Percentiles rank a stretch among this genome's conserved stretches.
These are phyloP conservation scores for Spiromastix sp. DNA, from an alignment of 2,329 filamentous ascomycete species.

Conservation along the genomic window DNA sequence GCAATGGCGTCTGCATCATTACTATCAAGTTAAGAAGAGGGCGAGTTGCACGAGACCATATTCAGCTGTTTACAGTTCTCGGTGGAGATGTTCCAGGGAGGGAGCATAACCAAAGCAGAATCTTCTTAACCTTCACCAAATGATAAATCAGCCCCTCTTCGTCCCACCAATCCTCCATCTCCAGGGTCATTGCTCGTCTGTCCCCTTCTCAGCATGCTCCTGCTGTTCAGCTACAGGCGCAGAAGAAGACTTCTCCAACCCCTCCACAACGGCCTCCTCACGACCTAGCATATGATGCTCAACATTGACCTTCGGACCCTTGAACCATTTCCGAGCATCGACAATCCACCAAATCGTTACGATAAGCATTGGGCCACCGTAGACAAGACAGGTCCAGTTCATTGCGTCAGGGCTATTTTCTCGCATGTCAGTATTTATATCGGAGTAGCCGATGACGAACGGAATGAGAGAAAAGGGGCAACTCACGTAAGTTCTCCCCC, in stretches of 20 bases:
- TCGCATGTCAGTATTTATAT: too few relatives aligned
- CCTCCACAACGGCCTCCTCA: background rate
- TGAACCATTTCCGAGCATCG: slow-evolving; percentile 58
- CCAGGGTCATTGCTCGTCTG: too few relatives aligned
- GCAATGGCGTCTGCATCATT: too few relatives aligned
- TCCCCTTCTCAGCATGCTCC: too few relatives aligned
- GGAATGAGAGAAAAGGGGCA: background rate
- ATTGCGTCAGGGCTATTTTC: slow-evolving; percentile 39
- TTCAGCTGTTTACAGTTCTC: too few relatives aligned
- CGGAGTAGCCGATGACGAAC: slow-evolving; percentile 3
- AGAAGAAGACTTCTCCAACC: slow-evolving; percentile 1
- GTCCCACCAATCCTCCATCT: background rate
- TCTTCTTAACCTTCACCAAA: too few relatives aligned
- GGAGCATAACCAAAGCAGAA: too few relatives aligned
- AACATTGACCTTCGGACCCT: slow-evolving; percentile 58
- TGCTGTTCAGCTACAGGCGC: too few relatives aligned
- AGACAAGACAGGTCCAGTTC: slow-evolving; percentile 62
- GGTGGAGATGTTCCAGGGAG: too few relatives aligned
- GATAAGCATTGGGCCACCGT: slow-evolving; percentile 52
- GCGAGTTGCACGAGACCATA: background rate
- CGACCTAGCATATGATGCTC: slow-evolving; percentile 33
- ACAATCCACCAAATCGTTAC: slow-evolving; percentile 54
- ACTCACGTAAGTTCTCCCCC: slow-evolving; percentile 43
- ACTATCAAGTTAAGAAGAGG: background rate
- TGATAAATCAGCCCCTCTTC: background rate